Evolutionary conservation across 176 grass and related monocot genomes (phyloP).

Genomic region (Stipa capillata): DNA sequence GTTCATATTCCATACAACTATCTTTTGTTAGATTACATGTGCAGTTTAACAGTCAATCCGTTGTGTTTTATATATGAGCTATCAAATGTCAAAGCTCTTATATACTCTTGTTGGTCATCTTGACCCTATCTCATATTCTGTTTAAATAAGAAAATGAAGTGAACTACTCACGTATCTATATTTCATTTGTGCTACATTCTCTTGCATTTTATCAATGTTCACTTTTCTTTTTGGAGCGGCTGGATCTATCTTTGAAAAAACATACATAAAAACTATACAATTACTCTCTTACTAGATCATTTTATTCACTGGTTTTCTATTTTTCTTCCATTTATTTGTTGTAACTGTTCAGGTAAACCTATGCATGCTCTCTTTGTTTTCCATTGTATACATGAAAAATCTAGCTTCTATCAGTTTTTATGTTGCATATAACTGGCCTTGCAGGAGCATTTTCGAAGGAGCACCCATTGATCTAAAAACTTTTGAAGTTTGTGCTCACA

Average conservation of each 20-base stretch:
- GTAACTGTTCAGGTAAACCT: not conserved
- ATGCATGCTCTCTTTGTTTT: not conserved
- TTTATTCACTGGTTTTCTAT: not conserved
- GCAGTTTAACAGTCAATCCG: not conserved
- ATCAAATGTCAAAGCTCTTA: not conserved
- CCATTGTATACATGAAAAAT: not conserved
- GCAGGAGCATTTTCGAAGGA: not conserved
- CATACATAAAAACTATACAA: not conserved
- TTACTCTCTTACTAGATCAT: not conserved
- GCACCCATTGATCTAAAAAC: constrained; percentile 9
- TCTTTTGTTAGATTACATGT: not conserved
- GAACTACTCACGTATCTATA: not conserved
- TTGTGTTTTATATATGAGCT: not conserved
- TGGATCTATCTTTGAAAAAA: not conserved
- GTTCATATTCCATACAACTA: not conserved
- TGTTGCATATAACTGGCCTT: not conserved
- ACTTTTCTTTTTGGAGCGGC: not conserved
- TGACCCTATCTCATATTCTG: not conserved
- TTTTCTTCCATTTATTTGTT: not conserved
- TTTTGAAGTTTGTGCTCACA: not conserved
- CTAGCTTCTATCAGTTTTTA: not conserved
- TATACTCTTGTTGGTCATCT: not conserved
- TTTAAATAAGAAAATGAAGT: not conserved
- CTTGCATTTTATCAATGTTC: not conserved
- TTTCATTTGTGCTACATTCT: not conserved